phyloP scores from a whole-genome alignment of 2,329 filamentous ascomycete species.

The Sclerotinia sclerotiorum region DNA sequence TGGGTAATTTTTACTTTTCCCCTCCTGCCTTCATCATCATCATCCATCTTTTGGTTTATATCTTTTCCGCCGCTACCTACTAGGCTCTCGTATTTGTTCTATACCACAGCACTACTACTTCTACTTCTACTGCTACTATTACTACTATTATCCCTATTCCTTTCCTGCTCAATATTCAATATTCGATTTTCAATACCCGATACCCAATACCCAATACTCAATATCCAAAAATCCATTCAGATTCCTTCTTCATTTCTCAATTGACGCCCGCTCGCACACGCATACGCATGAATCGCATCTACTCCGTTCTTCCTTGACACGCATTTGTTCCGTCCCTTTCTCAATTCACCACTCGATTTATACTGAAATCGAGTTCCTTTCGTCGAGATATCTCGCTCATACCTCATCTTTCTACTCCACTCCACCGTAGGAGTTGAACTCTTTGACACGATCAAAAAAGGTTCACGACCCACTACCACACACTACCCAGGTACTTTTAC shows the following conservation, averaged over 20 bases:
- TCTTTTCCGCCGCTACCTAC: not conserved
- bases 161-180: not conserved
- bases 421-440: not conserved
- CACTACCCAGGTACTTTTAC: not conserved
- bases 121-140: too few relatives aligned
- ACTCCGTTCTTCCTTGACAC: not conserved
- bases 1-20: constrained; percentile 1
- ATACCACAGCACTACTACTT: not conserved
- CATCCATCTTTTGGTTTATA: not conserved
- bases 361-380: not conserved
- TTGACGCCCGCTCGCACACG: not conserved
- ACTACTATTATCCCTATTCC: too few relatives aligned
- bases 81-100: not conserved
- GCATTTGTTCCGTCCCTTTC: not conserved
- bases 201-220: not conserved
- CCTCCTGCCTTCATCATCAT: too few relatives aligned
- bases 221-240: not conserved
- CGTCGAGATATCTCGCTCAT: not conserved
- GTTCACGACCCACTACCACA: constrained; percentile 2
- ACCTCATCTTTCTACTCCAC: not conserved
- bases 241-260: not conserved
- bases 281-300: constrained; percentile 6
- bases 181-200: not conserved
- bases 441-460: not conserved
- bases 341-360: not conserved